Conservation (phyloP, 164 flowering plant genomes). For the Vitis rotundifolia region DNA sequence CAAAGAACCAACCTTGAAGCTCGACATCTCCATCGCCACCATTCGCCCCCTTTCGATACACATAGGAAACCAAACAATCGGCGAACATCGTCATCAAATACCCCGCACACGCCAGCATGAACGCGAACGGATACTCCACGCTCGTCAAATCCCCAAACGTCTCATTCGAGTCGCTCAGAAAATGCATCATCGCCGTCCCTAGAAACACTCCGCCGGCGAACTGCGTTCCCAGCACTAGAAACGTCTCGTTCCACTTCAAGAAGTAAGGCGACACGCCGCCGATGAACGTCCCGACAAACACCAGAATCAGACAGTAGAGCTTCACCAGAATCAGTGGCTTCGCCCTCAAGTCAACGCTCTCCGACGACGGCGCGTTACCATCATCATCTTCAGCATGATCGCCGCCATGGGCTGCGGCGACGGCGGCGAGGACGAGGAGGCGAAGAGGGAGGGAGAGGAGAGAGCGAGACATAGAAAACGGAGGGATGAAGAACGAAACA, state of each 20-base stretch:
- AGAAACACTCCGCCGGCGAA: constrained; percentile 83
- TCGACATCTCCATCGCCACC: constrained; percentile 27
- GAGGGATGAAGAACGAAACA: not conserved
- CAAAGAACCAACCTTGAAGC: constrained; percentile 37
- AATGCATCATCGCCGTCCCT: constrained; percentile 79
- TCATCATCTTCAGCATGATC: constrained; percentile 19
- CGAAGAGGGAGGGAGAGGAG: constrained; percentile 13
- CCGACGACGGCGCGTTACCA: not conserved
- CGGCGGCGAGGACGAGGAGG: constrained; percentile 26
- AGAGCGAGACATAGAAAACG: constrained; percentile 7
- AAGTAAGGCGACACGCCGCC: constrained; percentile 72
- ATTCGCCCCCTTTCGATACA: constrained; percentile 24
- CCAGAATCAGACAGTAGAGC: constrained; percentile 55
- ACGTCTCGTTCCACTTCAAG: constrained; percentile 66
- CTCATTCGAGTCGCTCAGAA: constrained; percentile 60
- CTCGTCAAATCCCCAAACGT: constrained; percentile 56
- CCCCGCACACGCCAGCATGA: constrained; percentile 67
- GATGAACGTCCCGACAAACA: constrained; percentile 54
- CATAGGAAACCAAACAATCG: constrained; percentile 49
- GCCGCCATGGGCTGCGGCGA: constrained; percentile 34
- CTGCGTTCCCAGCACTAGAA: constrained; percentile 66
- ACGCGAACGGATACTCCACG: constrained; percentile 65
- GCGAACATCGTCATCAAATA: constrained; percentile 70
- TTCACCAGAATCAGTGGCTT: constrained; percentile 53
- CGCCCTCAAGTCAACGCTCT: constrained; percentile 37